Conservation (phyloP, 2,329 filamentous ascomycete genomes). For the Cordyceps farinosa region DNA sequence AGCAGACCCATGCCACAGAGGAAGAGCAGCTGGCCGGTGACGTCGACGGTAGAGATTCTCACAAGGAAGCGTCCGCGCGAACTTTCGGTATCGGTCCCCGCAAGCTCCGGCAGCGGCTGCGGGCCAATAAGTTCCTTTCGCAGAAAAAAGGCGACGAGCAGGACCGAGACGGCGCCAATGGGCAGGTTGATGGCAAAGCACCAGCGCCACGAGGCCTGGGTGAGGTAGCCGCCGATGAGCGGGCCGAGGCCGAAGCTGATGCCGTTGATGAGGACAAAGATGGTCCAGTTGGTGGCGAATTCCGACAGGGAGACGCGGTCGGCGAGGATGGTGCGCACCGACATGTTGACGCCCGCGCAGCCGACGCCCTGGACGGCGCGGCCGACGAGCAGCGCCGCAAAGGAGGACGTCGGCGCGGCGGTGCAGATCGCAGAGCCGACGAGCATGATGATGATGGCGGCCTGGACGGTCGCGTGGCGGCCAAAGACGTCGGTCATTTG, state of each 20-base stretch:
- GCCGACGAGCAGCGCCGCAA: slow-evolving; percentile 54
- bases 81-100: slow-evolving; percentile 34
- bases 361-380: slow-evolving; percentile 57
- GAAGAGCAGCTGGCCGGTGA: slow-evolving; percentile 54
- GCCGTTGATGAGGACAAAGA: slow-evolving; percentile 54
- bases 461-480: slow-evolving; percentile 52
- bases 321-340: slow-evolving; percentile 54
- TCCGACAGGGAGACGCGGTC: slow-evolving; percentile 56
- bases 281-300: slow-evolving; percentile 53
- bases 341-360: slow-evolving; percentile 54
- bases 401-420: slow-evolving; percentile 45
- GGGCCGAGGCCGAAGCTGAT: slow-evolving; percentile 55
- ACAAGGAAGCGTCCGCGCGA: slow-evolving; percentile 34
- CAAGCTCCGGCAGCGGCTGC: slow-evolving; percentile 44
- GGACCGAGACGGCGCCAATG: slow-evolving; percentile 47
- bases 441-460: slow-evolving; percentile 49
- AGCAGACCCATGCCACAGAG: slow-evolving; percentile 51
- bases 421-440: slow-evolving; percentile 57
- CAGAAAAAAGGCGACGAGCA: slow-evolving; percentile 53
- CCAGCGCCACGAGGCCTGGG: slow-evolving; percentile 60
- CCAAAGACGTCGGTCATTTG: slow-evolving; percentile 60
- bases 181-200: slow-evolving; percentile 63
- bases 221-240: slow-evolving; percentile 54
- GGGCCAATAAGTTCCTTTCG: slow-evolving; percentile 56
- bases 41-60: slow-evolving; percentile 51